Conservation (phyloP, 768 basidiomycete species). For the Termitomyces sp. region DNA sequence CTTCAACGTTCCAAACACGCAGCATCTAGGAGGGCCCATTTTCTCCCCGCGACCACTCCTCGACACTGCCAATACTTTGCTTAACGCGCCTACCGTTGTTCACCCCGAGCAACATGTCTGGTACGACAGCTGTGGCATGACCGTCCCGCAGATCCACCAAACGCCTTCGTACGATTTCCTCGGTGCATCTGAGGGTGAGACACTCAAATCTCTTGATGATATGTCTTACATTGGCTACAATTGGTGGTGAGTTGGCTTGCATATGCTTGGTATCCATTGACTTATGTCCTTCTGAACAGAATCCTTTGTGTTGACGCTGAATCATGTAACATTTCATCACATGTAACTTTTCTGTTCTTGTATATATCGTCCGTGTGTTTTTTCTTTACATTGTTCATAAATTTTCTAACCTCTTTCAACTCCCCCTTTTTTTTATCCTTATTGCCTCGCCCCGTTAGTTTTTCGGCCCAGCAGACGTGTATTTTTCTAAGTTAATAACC, state of each 20-base stretch:
- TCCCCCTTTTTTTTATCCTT: background rate
- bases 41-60: conserved; percentile 10
- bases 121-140: conserved; percentile 7
- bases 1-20: background rate
- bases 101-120: conserved; percentile 1
- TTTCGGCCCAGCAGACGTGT: background rate
- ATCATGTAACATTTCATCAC: background rate
- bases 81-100: background rate
- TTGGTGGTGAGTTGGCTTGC: conserved; percentile 3
- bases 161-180: conserved; percentile 7
- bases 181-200: conserved; percentile 5
- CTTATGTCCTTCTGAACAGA: background rate
- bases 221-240: conserved; percentile 2
- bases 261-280: background rate
- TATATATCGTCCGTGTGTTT: background rate
- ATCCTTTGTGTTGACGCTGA: background rate
- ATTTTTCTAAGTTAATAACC: background rate
- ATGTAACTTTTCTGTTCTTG: background rate
- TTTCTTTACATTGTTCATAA: background rate
- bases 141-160: background rate
- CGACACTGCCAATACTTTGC: conserved; percentile 11
- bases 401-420: background rate
- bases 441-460: background rate
- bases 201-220: background rate
- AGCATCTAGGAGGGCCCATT: background rate